Conservation (phyloP, 768 basidiomycete genomes). For the Amanita rubescens region DNA sequence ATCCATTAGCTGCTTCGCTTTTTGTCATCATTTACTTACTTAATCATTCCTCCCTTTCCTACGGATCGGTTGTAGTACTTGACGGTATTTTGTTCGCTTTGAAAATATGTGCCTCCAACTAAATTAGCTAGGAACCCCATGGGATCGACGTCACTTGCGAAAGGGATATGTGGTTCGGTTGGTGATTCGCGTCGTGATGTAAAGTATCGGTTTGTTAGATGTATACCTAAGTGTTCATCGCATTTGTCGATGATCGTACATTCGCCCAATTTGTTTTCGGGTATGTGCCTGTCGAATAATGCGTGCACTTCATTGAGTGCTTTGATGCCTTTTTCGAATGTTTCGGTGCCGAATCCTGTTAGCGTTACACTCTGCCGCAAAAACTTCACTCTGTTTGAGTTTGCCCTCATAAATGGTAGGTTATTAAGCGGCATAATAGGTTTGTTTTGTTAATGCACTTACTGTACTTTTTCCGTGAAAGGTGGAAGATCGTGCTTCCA, state of each 20-base stretch:
- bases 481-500: not conserved
- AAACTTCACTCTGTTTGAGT: too few species aligned
- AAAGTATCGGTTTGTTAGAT: not conserved
- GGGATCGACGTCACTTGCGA: not conserved
- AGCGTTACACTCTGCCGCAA: too few species aligned
- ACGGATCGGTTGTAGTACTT: not conserved
- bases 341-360: conserved; percentile 1
- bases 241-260: not conserved
- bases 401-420: too few species aligned
- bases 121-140: not conserved
- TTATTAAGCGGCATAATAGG: too few species aligned
- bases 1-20: not conserved
- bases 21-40: not conserved
- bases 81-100: not conserved
- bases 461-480: too few species aligned
- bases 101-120: too few species aligned
- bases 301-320: too few species aligned
- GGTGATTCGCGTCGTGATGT: not conserved
- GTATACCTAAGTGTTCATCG: not conserved
- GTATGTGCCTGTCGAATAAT: too few species aligned
- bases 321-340: not conserved
- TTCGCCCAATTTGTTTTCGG: not conserved
- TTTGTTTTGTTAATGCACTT: not conserved
- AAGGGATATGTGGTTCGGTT: not conserved
- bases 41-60: not conserved